Evolutionary conservation across 345 rosid species (phyloP), one percentile per base, ranked within the genome.

Genomic region (Toxicodendron radicans): DNA sequence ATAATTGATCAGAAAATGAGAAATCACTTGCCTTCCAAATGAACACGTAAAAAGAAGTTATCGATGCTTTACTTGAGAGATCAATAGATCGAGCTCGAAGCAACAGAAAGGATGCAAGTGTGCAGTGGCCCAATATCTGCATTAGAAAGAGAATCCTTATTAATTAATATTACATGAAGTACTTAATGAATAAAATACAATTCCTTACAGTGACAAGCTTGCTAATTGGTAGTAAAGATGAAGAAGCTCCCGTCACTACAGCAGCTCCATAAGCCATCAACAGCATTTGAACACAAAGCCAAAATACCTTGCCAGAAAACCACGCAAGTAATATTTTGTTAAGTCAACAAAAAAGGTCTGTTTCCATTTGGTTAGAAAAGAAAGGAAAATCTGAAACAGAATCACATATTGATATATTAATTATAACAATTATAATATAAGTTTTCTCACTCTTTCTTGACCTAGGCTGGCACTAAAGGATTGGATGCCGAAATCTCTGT

Each of bases 11-110:
- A 46, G 12, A 2, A 10, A 2, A 9, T 12, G 0, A 48, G 7
- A 1, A 20, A 51, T 66, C 68, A 79, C 74, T 76, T 32, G 24
- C 85, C 86, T 79, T 74, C 83, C 86, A 79, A 4, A 79, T 83
- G 79, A 83, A 77, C 83, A 79, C 75, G 51, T 79, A 79, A 64
- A 79, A 79, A 1, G 75, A 74, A 61, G 81, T 23, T n/a, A 65
- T 56, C 7, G 83, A 77, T 14, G 58, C 56, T 33, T 83, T 80
- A 48, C 67, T 56, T 0, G 75, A 52, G 3, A 80, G 58, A 68
- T 80, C 82, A 10, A 73, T 76, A 16, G 78, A 64, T 53, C 58
- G 64, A 59, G 81, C 83, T 59, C 73, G 71, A 32, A 64, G 18
- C 78, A 73, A 83, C n/a, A 83, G 38, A n/a, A 64, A 1, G 38